Percentiles rank a stretch among this genome's conserved stretches.
These are phyloP conservation scores for Botrytis pseudocinerea DNA, from an alignment of 2,329 filamentous ascomycete genomes.

Conservation along the genomic window DNA sequence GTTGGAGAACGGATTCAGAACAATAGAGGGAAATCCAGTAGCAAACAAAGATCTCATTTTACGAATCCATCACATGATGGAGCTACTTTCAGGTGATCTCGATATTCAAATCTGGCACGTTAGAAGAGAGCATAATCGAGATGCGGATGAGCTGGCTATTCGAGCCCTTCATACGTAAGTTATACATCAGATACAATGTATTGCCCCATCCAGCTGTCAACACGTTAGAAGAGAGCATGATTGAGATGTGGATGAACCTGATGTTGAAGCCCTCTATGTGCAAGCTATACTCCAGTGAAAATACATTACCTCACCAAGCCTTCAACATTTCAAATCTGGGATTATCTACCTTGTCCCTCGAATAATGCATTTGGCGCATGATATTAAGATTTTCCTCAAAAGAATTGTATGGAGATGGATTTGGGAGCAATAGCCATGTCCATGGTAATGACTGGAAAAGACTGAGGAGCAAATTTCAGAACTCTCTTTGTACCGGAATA, in stretches of 20 bases:
- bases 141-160: not conserved
- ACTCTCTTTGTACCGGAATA: not conserved
- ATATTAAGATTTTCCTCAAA: not conserved
- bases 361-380: not conserved
- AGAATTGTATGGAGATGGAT: not conserved
- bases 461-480: not conserved
- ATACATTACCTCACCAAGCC: not conserved
- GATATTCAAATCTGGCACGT: not conserved
- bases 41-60: not conserved
- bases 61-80: not conserved
- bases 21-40: not conserved
- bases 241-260: not conserved
- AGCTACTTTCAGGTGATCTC: not conserved
- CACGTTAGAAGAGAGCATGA: not conserved
- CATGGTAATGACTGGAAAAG: not conserved
- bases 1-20: not conserved
- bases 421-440: not conserved
- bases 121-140: not conserved
- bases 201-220: not conserved
- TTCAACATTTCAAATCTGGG: not conserved
- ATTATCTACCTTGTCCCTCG: not conserved
- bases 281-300: too few species aligned
- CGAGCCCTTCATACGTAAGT: not conserved
- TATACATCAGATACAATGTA: too few species aligned
- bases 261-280: too few species aligned